Evolutionary conservation across 208 protist species (phyloP), one percentile per base, ranked within the genome.

Genomic region (Strigomonas galati): DNA sequence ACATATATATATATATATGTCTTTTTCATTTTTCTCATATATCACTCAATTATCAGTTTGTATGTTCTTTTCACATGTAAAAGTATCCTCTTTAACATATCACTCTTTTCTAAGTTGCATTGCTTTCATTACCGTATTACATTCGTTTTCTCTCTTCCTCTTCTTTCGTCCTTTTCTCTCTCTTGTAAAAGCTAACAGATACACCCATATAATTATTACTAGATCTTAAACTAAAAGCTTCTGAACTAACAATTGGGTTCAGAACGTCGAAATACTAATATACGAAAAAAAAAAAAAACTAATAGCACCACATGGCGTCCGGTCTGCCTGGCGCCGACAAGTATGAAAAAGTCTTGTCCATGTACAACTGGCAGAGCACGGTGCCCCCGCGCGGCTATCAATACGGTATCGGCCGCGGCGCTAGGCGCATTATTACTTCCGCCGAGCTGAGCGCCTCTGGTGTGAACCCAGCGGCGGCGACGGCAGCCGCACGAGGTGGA

Each of bases 401-500:
- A 52, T 89, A 81, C 65, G 89, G 89, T 17, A 60, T 81, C 12
- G 89, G 89, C 17, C 81, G 89, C n/a, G 89, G 89, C 12, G 89
- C 86, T 0, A 87, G 86, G 35, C 70, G 71, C 12, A 90, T 95
- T 27, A 62, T 82, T 9, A 95, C 89, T 3, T 87, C 85, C 2
- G 86, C 82, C 2, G 85, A 95, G 67, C 71, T 95, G 48, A 85
- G 77, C 48, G 72, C 76, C 17, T 71, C 54, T 15, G 59, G 58
- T 17, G 58, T 52, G 17, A 74, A 27, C 10, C 68, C 53, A n/a
- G 61, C 14, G 37, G 14, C 37, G 37, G 9, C 6, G 37, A 6
- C 6, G 37, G 59, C 0, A 75, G 53, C 81, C 10, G 84, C 82
- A 1, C 83, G 89, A 66, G 51, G 84, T 17, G 24, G 72, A 49